Evolutionary conservation across 495 filamentous ascomycete species (phyloP).

Genomic region (Aspergillus nanangensis): DNA sequence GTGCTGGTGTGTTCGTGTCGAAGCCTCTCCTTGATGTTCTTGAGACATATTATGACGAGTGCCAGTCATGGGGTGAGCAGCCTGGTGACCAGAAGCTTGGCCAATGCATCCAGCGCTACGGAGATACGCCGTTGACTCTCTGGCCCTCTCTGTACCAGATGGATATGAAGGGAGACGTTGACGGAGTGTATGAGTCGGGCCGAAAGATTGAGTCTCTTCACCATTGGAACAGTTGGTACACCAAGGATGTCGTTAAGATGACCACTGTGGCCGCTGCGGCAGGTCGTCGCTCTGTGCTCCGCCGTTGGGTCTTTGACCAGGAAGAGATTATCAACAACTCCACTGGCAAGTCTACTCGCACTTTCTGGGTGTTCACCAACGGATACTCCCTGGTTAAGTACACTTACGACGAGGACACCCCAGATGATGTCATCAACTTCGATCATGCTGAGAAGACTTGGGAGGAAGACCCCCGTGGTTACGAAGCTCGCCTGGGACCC

Average conservation of each 20-base stretch:
- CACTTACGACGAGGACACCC: constrained; percentile 37
- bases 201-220: constrained; percentile 55
- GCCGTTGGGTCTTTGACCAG: constrained; percentile 56
- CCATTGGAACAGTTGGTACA: constrained; percentile 59
- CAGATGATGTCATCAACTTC: constrained; percentile 48
- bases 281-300: constrained; percentile 56
- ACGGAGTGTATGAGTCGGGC: constrained; percentile 61
- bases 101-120: constrained; percentile 57
- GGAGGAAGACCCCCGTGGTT: constrained; percentile 45
- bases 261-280: constrained; percentile 50
- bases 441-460: constrained; percentile 59
- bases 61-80: constrained; percentile 46
- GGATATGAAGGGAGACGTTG: constrained; percentile 55
- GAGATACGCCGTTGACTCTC: constrained; percentile 50
- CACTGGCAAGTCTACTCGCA: constrained; percentile 34
- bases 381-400: constrained; percentile 60
- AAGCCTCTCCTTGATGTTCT: constrained; percentile 53
- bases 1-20: constrained; percentile 64
- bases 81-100: constrained; percentile 58
- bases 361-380: constrained; percentile 56
- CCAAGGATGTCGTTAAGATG: constrained; percentile 55
- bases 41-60: constrained; percentile 48
- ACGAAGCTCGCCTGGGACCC: constrained; percentile 48
- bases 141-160: constrained; percentile 60
- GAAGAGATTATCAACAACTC: constrained; percentile 41